phyloP scores from a whole-genome alignment of 2,329 filamentous ascomycete species.

The Coniella vitis region DNA sequence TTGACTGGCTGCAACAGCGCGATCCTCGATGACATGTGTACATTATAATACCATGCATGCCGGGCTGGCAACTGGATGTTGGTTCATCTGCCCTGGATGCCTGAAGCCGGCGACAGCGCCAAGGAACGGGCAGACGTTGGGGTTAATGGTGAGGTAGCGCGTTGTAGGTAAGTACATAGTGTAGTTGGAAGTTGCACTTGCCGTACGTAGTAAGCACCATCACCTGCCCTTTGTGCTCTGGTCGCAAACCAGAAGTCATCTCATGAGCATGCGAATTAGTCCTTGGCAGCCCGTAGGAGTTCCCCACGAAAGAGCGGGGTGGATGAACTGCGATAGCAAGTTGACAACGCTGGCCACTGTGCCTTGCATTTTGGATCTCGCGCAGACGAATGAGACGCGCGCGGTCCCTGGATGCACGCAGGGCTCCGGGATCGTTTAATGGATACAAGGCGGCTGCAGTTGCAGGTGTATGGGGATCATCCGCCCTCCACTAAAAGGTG shows the following conservation, averaged over 20 bases:
- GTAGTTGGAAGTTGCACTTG: no score
- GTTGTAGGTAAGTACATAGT: no score
- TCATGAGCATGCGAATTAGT: no score
- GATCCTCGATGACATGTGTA: constrained; percentile 1
- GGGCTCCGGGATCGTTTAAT: background rate
- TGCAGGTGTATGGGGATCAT: background rate
- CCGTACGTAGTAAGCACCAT: no score
- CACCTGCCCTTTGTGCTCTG: no score
- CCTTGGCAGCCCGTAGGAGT: constrained; percentile 1
- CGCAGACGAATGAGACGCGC: constrained; percentile 13
- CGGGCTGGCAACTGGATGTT: background rate
- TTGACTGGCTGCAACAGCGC: constrained; percentile 2
- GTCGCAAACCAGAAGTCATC: no score
- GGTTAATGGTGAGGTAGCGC: no score
- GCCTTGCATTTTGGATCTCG: constrained; percentile 12
- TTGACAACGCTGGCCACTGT: constrained; percentile 8
- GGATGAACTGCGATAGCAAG: background rate
- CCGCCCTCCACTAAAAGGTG: background rate
- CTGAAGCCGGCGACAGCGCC: background rate
- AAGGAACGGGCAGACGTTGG: background rate
- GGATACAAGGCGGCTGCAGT: background rate
- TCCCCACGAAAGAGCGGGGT: constrained; percentile 13
- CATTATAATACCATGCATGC: no score
- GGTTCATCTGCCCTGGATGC: background rate
- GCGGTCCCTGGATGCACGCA: constrained; percentile 12